Conservation (phyloP, 192 early-diverging fungal species). For the Coemansia nantahalensis region DNA sequence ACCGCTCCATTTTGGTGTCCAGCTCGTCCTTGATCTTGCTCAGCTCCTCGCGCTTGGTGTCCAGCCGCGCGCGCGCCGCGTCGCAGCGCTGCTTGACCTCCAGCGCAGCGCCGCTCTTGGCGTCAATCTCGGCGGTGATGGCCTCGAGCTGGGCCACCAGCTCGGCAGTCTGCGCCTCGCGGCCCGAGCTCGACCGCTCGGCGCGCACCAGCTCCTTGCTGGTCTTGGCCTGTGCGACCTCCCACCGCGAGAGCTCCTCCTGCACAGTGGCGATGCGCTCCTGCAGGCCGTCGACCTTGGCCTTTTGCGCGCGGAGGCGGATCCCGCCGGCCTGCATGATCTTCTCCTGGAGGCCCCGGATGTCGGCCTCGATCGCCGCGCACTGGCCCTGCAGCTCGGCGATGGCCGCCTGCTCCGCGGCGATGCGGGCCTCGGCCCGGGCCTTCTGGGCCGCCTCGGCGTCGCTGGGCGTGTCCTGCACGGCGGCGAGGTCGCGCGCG, state of each 20-base stretch:
- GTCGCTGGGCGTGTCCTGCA: constrained; percentile 28
- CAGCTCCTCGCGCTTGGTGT: constrained; percentile 67
- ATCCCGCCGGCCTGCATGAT: constrained; percentile 92
- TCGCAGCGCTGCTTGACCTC: constrained; percentile 49
- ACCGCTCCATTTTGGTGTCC: constrained; percentile 61
- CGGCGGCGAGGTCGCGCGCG: constrained; percentile 46
- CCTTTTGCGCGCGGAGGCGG: constrained; percentile 80
- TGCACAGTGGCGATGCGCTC: constrained; percentile 71
- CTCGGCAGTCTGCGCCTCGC: constrained; percentile 64
- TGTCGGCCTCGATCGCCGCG: constrained; percentile 69
- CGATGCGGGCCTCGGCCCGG: constrained; percentile 51
- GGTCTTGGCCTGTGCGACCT: constrained; percentile 69
- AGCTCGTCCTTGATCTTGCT: constrained; percentile 64
- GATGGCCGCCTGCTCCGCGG: constrained; percentile 48
- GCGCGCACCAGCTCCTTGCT: constrained; percentile 74
- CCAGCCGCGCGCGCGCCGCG: constrained; percentile 46
- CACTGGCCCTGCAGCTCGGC: constrained; percentile 57
- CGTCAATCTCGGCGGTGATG: constrained; percentile 61
- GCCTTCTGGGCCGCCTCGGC: constrained; percentile 32
- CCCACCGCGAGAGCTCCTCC: constrained; percentile 69
- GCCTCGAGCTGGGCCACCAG: constrained; percentile 61
- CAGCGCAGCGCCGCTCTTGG: constrained; percentile 54
- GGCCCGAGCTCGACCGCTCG: constrained; percentile 60
- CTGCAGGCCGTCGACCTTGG: constrained; percentile 74
- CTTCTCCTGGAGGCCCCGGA: constrained; percentile 79